Evolutionary conservation across 257 asterid genomes (phyloP).

Genomic region (Solanum arcanum): DNA sequence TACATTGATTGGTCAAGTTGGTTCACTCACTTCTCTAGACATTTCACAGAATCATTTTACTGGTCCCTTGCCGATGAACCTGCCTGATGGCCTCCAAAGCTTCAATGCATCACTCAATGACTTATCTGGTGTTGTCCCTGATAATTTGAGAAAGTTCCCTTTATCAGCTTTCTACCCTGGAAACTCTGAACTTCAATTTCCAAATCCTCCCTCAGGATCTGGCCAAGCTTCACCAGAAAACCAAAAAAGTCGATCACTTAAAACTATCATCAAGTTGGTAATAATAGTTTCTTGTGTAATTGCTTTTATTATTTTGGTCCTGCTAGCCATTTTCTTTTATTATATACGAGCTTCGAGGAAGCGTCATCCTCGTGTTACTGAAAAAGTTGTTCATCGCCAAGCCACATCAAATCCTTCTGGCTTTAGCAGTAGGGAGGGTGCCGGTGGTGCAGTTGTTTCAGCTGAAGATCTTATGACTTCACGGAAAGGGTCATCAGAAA

Average conservation of each 20-base stretch:
- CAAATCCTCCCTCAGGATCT: slow-evolving; percentile 64
- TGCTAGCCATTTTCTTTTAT: slow-evolving; percentile 40
- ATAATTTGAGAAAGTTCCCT: slow-evolving; percentile 75
- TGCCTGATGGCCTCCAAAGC: slow-evolving; percentile 50
- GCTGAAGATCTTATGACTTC: slow-evolving; percentile 62
- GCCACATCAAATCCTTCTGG: slow-evolving; percentile 47
- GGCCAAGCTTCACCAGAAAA: slow-evolving; percentile 19
- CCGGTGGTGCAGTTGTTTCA: slow-evolving; percentile 51
- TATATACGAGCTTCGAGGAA: slow-evolving; percentile 32
- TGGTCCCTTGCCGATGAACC: slow-evolving; percentile 61
- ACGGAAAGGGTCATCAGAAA: slow-evolving; percentile 59
- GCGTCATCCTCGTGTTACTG: slow-evolving; percentile 30
- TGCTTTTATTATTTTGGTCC: slow-evolving; percentile 34
- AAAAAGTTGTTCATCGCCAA: slow-evolving; percentile 34
- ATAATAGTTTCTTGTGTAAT: slow-evolving; percentile 59
- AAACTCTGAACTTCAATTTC: slow-evolving; percentile 61
- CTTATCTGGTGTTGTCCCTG: slow-evolving; percentile 87
- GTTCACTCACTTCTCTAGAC: slow-evolving; percentile 38
- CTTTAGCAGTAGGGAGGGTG: slow-evolving; percentile 32
- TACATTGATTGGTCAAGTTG: slow-evolving; percentile 35
- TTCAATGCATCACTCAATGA: slow-evolving; percentile 79
- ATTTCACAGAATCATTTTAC: slow-evolving; percentile 61
- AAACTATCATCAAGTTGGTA: slow-evolving; percentile 39
- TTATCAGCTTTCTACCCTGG: slow-evolving; percentile 86
- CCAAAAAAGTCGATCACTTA: slow-evolving; percentile 17